Conservation (phyloP, 169 alveolate genomes). For the Eimeria necatrix region DNA sequence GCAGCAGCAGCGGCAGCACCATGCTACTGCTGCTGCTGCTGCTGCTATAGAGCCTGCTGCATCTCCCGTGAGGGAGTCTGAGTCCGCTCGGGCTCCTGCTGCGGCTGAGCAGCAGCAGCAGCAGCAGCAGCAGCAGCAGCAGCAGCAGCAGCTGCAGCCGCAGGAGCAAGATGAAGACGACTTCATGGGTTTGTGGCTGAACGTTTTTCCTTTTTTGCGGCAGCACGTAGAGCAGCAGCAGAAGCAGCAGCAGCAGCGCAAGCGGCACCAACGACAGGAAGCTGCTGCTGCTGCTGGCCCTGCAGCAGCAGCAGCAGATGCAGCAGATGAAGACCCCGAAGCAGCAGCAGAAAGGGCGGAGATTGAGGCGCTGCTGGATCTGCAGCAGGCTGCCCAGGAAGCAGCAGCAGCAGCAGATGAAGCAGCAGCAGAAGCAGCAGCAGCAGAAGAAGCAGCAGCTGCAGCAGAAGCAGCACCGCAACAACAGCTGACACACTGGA, state of each 20-base stretch:
- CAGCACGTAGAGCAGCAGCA: conserved; percentile 12
- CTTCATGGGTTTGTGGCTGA: conserved; percentile 65
- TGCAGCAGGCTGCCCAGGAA: neutral
- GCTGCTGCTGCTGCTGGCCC: neutral
- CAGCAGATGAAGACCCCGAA: neutral
- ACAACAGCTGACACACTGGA: neutral
- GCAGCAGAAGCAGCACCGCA: conserved; percentile 1
- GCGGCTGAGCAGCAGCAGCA: neutral
- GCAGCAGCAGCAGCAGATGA: conserved; percentile 29
- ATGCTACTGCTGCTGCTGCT: neutral
- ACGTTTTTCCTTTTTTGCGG: conserved; percentile 48
- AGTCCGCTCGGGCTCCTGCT: neutral
- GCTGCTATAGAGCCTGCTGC: neutral
- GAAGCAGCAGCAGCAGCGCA: neutral
- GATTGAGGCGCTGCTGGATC: neutral
- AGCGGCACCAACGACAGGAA: neutral
- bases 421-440: conserved; percentile 20
- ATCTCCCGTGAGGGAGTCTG: neutral
- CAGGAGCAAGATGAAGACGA: conserved; percentile 49
- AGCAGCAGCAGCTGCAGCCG: neutral
- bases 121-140: neutral
- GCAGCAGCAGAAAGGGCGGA: neutral
- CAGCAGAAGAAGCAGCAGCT: conserved; percentile 5
- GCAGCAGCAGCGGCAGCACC: neutral
- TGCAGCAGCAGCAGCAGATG: neutral